Evolutionary conservation across 1,139 yeast genomes (phyloP).

Genomic region (Scheffersomyces cryptocercus): DNA sequence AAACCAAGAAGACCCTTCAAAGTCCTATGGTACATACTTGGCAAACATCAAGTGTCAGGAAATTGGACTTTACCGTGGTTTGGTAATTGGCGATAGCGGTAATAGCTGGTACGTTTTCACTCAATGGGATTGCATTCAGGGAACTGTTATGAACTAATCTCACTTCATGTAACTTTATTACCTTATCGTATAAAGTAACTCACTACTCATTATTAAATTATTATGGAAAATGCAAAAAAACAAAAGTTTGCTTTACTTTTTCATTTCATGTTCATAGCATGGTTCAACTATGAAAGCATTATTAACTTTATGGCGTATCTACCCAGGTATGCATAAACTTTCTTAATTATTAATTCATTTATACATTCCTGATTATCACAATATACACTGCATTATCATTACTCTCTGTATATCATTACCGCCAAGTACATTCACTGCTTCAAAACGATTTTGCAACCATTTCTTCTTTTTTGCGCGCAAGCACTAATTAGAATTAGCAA

Average conservation of each 20-base stretch:
- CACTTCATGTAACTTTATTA: background rate
- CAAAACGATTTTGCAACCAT: no score
- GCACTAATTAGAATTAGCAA: no score
- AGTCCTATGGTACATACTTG: conserved; percentile 59
- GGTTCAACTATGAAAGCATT: no score
- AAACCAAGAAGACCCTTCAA: conserved; percentile 43
- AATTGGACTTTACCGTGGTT: conserved; percentile 78
- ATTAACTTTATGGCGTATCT: no score
- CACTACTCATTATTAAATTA: background rate
- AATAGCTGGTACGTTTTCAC: conserved; percentile 89
- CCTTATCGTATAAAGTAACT: background rate
- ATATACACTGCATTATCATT: no score
- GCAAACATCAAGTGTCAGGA: conserved; percentile 63
- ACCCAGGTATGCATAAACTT: no score
- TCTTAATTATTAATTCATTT: no score
- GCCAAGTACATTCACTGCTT: no score
- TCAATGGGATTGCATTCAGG: conserved; percentile 73
- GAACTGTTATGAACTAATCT: conserved; percentile 8
- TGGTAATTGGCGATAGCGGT: conserved; percentile 78
- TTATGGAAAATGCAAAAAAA: background rate
- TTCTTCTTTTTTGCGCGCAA: no score
- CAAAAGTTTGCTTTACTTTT: background rate
- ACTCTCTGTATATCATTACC: no score
- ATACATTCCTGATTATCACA: no score
- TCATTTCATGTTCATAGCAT: background rate